Evolutionary conservation across 225 moss, liverwort and hornwort species (phyloP).

Genomic region (Pseudoscleropodium purum): DNA sequence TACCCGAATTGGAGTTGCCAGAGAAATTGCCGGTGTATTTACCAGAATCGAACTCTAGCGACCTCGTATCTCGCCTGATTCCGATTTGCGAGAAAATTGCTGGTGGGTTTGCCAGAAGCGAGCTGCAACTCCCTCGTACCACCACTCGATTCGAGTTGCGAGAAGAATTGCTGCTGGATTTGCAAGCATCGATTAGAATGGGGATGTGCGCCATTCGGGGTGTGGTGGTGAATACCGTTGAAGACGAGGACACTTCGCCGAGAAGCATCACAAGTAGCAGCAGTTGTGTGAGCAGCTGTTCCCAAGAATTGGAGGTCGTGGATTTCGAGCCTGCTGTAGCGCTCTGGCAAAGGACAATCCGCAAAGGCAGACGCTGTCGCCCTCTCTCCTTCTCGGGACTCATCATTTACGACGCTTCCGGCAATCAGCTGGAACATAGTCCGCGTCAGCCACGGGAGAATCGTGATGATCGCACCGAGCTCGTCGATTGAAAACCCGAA

Average conservation of each 20-base stretch:
- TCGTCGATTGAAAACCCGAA: not conserved
- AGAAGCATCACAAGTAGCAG: conserved; percentile 13
- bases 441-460: not conserved
- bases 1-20: not conserved
- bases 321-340: not conserved
- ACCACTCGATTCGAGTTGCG: not conserved
- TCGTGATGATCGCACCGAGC: not conserved
- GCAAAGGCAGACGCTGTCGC: conserved; percentile 26
- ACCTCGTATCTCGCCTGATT: not conserved
- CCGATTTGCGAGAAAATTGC: not conserved
- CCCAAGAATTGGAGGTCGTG: conserved; percentile 12
- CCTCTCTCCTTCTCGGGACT: conserved; percentile 35
- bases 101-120: not conserved
- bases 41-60: too few relatives aligned
- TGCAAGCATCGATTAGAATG: not conserved
- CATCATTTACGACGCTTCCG: conserved; percentile 31
- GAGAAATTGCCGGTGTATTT: too few relatives aligned
- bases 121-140: not conserved
- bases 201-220: conserved; percentile 33
- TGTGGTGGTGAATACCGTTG: not conserved
- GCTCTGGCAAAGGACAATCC: conserved; percentile 31
- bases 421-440: conserved; percentile 12
- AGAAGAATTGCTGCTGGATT: not conserved
- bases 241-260: conserved; percentile 2
- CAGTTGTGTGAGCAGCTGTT: conserved; percentile 3